A percentile compares a stretch with the other conserved stretches of the same genome.
Evolutionary conservation across 2,329 filamentous ascomycete genomes (phyloP).

Genomic region (Fusarium sp.): DNA sequence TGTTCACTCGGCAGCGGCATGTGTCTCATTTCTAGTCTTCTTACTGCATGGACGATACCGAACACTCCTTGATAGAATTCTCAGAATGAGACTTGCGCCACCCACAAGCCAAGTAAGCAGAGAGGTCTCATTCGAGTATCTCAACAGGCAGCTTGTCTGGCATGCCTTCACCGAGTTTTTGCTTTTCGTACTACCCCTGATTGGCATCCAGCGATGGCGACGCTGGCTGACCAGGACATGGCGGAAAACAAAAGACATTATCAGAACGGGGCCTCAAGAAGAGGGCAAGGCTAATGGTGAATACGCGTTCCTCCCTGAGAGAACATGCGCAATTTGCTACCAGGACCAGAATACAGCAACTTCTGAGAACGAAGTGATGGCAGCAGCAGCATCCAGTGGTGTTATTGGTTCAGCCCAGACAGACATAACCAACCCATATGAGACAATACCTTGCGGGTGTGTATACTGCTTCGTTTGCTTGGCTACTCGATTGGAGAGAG

Average conservation of each 20-base stretch:
- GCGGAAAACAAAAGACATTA: constrained; percentile 78
- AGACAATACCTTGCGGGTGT: constrained; percentile 87
- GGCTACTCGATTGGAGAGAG: constrained; percentile 87
- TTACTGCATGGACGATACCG: constrained; percentile 90
- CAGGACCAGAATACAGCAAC: constrained; percentile 83
- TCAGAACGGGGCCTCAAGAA: constrained; percentile 59
- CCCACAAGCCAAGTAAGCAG: constrained; percentile 86
- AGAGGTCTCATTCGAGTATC: constrained; percentile 96
- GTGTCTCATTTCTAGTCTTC: constrained; percentile 89
- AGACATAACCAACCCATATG: constrained; percentile 96
- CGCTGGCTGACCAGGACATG: constrained; percentile 89
- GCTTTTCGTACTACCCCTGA: constrained; percentile 95
- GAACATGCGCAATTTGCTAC: constrained; percentile 97
- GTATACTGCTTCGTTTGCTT: constrained; percentile 97
- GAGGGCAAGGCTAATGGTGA: constrained; percentile 73
- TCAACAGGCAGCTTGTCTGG: constrained; percentile 98
- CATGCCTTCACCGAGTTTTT: constrained; percentile 99
- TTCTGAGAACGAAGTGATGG: constrained; percentile 80
- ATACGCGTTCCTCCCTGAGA: constrained; percentile 85
- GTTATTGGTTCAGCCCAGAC: constrained; percentile 89
- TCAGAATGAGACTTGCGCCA: constrained; percentile 86
- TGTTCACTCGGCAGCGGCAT: constrained; percentile 81
- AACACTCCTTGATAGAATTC: constrained; percentile 85
- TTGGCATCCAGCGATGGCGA: constrained; percentile 92
- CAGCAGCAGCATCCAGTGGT: constrained; percentile 75